These are phyloP conservation scores for Gymnopilus junonius DNA, from an alignment of 768 basidiomycete genomes.

Conservation along the genomic window DNA sequence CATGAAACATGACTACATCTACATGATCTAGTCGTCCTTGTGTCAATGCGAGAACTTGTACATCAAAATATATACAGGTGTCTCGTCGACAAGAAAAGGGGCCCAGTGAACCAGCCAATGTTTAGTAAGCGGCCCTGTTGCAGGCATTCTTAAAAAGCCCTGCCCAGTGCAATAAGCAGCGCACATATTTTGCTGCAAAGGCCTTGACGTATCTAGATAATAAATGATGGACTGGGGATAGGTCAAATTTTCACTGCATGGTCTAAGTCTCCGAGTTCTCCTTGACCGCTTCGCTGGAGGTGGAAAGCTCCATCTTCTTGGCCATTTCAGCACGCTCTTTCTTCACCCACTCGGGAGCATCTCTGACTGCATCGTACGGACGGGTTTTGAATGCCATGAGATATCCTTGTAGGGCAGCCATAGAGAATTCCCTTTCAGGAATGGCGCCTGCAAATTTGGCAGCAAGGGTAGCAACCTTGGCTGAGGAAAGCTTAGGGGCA, in stretches of 20 bases:
- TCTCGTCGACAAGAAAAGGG: neutral
- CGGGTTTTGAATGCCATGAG: slow-evolving; percentile 70
- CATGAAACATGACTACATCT: neutral
- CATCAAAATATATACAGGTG: neutral
- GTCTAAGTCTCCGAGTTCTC: neutral
- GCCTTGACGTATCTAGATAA: neutral
- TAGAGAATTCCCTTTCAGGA: slow-evolving; percentile 50
- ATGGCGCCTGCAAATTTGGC: slow-evolving; percentile 57
- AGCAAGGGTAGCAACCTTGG: slow-evolving; percentile 52
- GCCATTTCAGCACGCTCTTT: slow-evolving; percentile 37
- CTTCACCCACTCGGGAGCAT: slow-evolving; percentile 52
- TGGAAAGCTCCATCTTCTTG: slow-evolving; percentile 4
- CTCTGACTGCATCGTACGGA: slow-evolving; percentile 58
- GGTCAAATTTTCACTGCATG: neutral
- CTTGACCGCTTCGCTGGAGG: neutral
- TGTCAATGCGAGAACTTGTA: neutral
- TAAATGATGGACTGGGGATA: neutral
- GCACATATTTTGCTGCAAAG: neutral
- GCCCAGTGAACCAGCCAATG: neutral
- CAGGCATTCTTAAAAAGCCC: too few relatives aligned
- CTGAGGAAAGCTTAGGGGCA: slow-evolving; percentile 43
- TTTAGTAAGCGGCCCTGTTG: neutral
- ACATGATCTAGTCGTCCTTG: neutral
- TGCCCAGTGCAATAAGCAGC: neutral
- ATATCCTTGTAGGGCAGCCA: slow-evolving; percentile 60